Percentiles rank a stretch among this genome's conserved stretches.
Evolutionary conservation across 1,139 yeast species (phyloP).

Genomic region (Kluyveromyces sp.): DNA sequence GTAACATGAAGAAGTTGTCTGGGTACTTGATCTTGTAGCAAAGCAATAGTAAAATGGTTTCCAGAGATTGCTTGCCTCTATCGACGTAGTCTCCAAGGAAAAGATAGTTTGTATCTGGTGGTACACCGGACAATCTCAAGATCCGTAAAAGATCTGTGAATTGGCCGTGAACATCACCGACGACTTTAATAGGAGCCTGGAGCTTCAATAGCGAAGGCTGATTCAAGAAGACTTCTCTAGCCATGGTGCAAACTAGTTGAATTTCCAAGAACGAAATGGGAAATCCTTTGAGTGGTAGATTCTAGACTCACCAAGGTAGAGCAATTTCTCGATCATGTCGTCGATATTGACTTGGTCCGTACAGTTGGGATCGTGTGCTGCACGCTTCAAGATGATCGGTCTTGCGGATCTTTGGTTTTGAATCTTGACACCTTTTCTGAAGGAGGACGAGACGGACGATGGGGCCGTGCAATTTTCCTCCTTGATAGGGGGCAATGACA

Average conservation of each 20-base stretch:
- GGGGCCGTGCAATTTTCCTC: conserved; percentile 7
- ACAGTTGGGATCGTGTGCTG: conserved; percentile 24
- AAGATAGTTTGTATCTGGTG: conserved; percentile 70
- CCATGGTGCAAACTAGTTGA: conserved; percentile 55
- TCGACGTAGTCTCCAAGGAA: conserved; percentile 84
- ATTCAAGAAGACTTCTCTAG: conserved; percentile 59
- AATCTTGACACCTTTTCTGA: conserved; percentile 6
- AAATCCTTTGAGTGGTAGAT: conserved; percentile 25
- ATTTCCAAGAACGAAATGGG: conserved; percentile 46
- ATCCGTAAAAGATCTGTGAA: conserved; percentile 67
- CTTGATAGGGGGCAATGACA: conserved; percentile 9
- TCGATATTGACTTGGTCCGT: conserved; percentile 27
- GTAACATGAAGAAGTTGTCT: conserved; percentile 70
- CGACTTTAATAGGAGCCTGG: conserved; percentile 79
- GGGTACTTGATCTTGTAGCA: conserved; percentile 78
- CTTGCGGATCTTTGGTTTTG: conserved; percentile 13
- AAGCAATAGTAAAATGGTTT: conserved; percentile 61
- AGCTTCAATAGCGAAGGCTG: conserved; percentile 74
- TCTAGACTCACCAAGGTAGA: conserved; percentile 24
- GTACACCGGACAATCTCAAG: conserved; percentile 70
- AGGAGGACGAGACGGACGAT: conserved; percentile 11
- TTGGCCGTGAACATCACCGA: conserved; percentile 86
- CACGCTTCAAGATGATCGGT: conserved; percentile 21
- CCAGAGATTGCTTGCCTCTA: conserved; percentile 76
- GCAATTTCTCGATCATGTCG: conserved; percentile 26